Percentiles rank a stretch among this genome's conserved stretches.
phyloP scores from a whole-genome alignment of 2,329 filamentous ascomycete genomes.

The Ophiognomonia clavigignenti-juglandacearum region DNA sequence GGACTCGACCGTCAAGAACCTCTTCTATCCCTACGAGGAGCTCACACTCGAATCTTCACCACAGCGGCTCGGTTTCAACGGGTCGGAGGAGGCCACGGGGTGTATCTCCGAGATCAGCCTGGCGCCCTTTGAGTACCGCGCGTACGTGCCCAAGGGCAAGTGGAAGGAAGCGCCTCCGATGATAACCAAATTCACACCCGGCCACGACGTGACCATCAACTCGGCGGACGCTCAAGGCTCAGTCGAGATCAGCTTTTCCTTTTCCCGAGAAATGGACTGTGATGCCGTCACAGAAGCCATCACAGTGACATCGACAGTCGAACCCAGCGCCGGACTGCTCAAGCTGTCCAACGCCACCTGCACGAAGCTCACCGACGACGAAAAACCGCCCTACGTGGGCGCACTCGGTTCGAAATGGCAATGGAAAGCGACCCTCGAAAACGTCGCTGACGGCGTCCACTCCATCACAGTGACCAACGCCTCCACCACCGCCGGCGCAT shows the following conservation, averaged over 20 bases:
- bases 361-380: slow-evolving; percentile 27
- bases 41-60: slow-evolving; percentile 42
- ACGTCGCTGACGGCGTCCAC: slow-evolving; percentile 58
- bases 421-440: slow-evolving; percentile 45
- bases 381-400: slow-evolving; percentile 35
- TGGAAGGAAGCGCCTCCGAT: slow-evolving; percentile 50
- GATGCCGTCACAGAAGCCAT: slow-evolving; percentile 45
- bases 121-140: slow-evolving; percentile 52
- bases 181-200: slow-evolving; percentile 55
- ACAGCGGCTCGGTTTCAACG: background rate
- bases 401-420: slow-evolving; percentile 49
- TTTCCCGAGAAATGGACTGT: slow-evolving; percentile 56
- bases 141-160: slow-evolving; percentile 48
- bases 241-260: slow-evolving; percentile 40
- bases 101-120: slow-evolving; percentile 50
- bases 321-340: slow-evolving; percentile 32
- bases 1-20: slow-evolving; percentile 53
- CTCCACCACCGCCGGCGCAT: slow-evolving; percentile 30
- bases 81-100: slow-evolving; percentile 40
- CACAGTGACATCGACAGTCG: slow-evolving; percentile 46
- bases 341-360: slow-evolving; percentile 42
- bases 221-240: slow-evolving; percentile 30
- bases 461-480: slow-evolving; percentile 52
- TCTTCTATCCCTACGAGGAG: slow-evolving; percentile 59
- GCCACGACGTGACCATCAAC: slow-evolving; percentile 44